A percentile compares a stretch with the other conserved stretches of the same genome.
These are phyloP conservation scores for Geoglossum cookeanum DNA, from an alignment of 2,329 filamentous ascomycete species.

Conservation along the genomic window DNA sequence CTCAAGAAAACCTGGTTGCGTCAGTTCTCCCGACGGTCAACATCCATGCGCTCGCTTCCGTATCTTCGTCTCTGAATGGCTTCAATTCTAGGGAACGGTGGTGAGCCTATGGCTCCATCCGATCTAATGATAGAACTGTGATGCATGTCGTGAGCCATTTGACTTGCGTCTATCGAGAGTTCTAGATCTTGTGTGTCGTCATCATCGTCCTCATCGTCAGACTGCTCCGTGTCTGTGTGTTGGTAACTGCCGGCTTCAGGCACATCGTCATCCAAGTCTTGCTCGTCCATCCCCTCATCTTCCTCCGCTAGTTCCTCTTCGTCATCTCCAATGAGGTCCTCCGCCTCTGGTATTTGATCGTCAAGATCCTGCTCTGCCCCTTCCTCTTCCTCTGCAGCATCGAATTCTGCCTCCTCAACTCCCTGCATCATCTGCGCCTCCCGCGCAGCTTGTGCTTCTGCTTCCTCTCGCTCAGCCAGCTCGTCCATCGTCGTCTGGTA, in stretches of 20 bases:
- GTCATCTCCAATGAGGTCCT: slow-evolving; percentile 34
- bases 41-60: not conserved
- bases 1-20: not conserved
- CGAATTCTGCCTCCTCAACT: slow-evolving; percentile 25
- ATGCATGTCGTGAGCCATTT: not conserved
- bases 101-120: not conserved
- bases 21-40: not conserved
- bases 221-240: slow-evolving; percentile 33
- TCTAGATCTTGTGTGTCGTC: slow-evolving; percentile 1
- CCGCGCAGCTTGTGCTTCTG: slow-evolving; percentile 49
- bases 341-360: slow-evolving; percentile 30
- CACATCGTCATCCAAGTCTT: slow-evolving; percentile 28
- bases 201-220: slow-evolving; percentile 19
- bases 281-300: slow-evolving; percentile 30
- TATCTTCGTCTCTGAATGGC: not conserved
- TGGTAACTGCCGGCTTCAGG: slow-evolving; percentile 34
- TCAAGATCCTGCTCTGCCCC: slow-evolving; percentile 20
- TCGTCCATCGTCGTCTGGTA: slow-evolving; percentile 82
- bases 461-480: slow-evolving; percentile 70
- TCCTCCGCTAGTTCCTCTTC: slow-evolving; percentile 35
- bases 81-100: not conserved
- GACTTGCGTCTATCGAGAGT: not conserved
- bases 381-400: slow-evolving; percentile 23
- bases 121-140: not conserved
- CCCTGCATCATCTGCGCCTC: slow-evolving; percentile 20